These are phyloP conservation scores for Adansonia madagascariensis DNA, from an alignment of 441 rosid genomes.

Conservation along the genomic window DNA sequence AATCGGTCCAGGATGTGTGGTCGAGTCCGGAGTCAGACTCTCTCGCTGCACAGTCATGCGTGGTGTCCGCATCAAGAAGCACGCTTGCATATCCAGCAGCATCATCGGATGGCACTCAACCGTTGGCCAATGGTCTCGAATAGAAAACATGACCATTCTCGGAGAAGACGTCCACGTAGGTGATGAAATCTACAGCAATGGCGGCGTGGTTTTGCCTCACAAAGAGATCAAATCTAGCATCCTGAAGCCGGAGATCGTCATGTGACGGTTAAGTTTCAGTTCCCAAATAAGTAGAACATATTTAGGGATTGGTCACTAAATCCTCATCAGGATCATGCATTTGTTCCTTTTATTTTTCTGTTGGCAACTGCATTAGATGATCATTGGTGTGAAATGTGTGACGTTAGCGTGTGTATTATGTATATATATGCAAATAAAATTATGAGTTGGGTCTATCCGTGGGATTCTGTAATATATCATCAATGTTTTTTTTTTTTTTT, in stretches of 20 bases:
- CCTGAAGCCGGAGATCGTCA: slow-evolving; percentile 95
- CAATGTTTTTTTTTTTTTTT: too few species aligned
- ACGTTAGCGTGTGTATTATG: too few species aligned
- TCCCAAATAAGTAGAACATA: too few species aligned
- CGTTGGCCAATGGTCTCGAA: slow-evolving; percentile 88
- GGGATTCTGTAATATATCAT: slow-evolving; percentile 29
- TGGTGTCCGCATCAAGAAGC: slow-evolving; percentile 88
- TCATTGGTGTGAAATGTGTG: too few species aligned
- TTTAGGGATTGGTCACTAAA: too few species aligned
- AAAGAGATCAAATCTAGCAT: slow-evolving; percentile 93
- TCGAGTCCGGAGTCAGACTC: slow-evolving; percentile 90
- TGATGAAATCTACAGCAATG: slow-evolving; percentile 90
- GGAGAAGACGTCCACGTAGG: slow-evolving; percentile 94
- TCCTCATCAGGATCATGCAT: too few species aligned
- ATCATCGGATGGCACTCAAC: slow-evolving; percentile 98
- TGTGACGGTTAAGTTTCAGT: slow-evolving; percentile 45
- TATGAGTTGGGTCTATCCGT: not conserved
- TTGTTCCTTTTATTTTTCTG: too few species aligned
- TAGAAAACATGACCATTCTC: slow-evolving; percentile 88
- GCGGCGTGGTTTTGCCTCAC: slow-evolving; percentile 92
- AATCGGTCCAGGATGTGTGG: slow-evolving; percentile 84
- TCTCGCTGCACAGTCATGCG: slow-evolving; percentile 94
- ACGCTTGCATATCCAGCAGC: slow-evolving; percentile 86
- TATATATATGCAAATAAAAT: too few species aligned
- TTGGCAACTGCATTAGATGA: too few species aligned